Base-by-base conservation (phyloP, 1,139 yeast genomes). In the Meyerozyma guilliermondii region DNA sequence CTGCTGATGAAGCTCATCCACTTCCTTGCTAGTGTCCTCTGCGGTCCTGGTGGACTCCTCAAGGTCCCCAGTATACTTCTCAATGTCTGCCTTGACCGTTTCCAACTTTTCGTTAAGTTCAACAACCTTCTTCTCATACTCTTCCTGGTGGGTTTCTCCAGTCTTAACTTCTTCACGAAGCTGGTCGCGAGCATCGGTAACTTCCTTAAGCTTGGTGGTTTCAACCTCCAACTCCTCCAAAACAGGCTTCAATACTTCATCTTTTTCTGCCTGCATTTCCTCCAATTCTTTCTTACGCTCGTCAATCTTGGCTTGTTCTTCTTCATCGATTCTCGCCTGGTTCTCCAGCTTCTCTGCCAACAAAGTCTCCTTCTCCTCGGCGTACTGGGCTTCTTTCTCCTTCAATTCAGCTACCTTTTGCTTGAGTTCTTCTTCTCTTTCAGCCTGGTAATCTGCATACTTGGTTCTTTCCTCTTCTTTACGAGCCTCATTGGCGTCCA, bases 251-350 rank as follows among this genome's bases (percentile, higher is more conserved):
- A 72, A 59, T 29, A 60, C 55, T 48, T 65, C 76, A 49, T 72
- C 77, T 50, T 70, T 68, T 49, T 71, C 72, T 2, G 65, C 65
- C 54, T 76, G 79, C 58, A 76, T 56, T 30, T 63, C 64, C 30
- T 62, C 71, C 49, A 75, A 63, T 50, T 75, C 78, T n/a, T 56
- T 56, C 47, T 66, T 63, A 50, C 79, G 69, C 22, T 63, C 65
- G 29, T 55, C 51, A 43, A 69, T 71, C 47, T 69, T 59, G 16
- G 59, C 71, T 8, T 63, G 60, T 52, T 74, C 80, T 52, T 76
- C 76, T 17, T 59, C 56, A 44, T 65, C 66, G 44, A 76, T 70
- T 42, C 64, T 58, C 29, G 68, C 71, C 50, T 68, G 70, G 44
- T 71, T 68, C 27, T 61, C 71, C 50, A 63, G 62, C 54, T 71